phyloP scores from a whole-genome alignment of 345 rosid genomes.

The Hirschfeldia incana region DNA sequence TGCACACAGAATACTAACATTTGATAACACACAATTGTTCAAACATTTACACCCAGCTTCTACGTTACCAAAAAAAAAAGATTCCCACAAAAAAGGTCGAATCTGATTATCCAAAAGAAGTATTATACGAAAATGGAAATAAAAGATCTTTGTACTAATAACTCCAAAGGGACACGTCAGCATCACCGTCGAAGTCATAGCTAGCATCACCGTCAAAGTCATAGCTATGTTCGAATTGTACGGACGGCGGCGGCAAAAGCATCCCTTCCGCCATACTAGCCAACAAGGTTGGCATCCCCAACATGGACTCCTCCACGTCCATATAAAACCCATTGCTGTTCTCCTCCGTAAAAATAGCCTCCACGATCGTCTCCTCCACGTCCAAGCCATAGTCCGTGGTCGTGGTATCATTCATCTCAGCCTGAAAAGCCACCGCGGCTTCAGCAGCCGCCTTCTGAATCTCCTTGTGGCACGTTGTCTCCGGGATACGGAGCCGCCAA shows the following conservation, averaged over 20 bases:
- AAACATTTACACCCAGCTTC: background rate
- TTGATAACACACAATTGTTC: background rate
- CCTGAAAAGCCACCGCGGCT: constrained; percentile 26
- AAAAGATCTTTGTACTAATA: constrained; percentile 13
- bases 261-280: constrained; percentile 71
- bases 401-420: background rate
- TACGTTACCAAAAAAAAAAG: background rate
- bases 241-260: constrained; percentile 66
- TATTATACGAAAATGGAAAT: background rate
- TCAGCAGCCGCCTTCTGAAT: constrained; percentile 52
- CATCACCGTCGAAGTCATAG: constrained; percentile 34
- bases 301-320: constrained; percentile 57
- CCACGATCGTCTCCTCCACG: background rate
- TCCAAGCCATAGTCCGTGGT: constrained; percentile 10
- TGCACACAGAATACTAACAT: constrained; percentile 1
- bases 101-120: background rate
- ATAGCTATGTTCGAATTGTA: constrained; percentile 18
- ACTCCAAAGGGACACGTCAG: constrained; percentile 62
- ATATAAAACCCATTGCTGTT: constrained; percentile 38
- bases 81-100: background rate
- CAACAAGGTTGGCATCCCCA: constrained; percentile 61
- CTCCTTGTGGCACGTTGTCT: constrained; percentile 54
- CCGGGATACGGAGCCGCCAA: constrained; percentile 71
- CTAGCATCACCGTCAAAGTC: too few species aligned
- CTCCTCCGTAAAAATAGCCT: constrained; percentile 5